Base-by-base conservation (phyloP, 1,139 yeast genomes). In the Candida sp. region DNA sequence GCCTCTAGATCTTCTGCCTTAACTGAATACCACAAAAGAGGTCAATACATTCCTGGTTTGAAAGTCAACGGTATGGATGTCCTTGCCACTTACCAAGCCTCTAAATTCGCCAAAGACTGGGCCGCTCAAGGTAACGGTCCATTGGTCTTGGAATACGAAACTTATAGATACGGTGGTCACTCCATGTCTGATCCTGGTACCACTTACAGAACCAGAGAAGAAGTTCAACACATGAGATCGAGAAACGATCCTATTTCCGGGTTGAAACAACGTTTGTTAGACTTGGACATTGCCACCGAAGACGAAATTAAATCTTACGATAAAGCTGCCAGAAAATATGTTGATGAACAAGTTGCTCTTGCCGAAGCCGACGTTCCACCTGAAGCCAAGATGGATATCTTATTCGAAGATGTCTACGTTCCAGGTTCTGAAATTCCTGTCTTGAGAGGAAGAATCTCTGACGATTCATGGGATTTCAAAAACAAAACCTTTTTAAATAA, bases 181-280 rank as follows among this genome's bases (percentile, higher is more conserved):
- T 93, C 99, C 58, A 93, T 93, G 98, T 91, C 97, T 56, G 98
- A 93, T 73, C 98, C 98, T 61, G 98, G 98, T 80, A 93, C 98
- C 68, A 91, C 98, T 55, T 93, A 93, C 84, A 85, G 98, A 82
- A 93, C 99, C 65, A 90, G 99, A 78, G 99, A 93, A 76, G 99
- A 93, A 78, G 95, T 93, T 57, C 98, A 91, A 75, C 95, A 93
- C 79, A 91, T 93, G 97, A 87, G 99, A 79, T 89, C 97, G 39
- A 86, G 91, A 77, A 90, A 87, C 68, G 99, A 93, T 70, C 97
- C 98, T 59, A 90, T 93, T 70, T 93, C 97, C 47, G 98, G 98
- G 55, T 82, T 93, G 65, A 91, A 91, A 81, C 83, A 84, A 61
- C 86, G 82, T 49, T 76, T 93, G 58, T 70, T 91, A 60, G 97